Base-by-base conservation (phyloP, 768 basidiomycete species). In the Boletellus sp. region DNA sequence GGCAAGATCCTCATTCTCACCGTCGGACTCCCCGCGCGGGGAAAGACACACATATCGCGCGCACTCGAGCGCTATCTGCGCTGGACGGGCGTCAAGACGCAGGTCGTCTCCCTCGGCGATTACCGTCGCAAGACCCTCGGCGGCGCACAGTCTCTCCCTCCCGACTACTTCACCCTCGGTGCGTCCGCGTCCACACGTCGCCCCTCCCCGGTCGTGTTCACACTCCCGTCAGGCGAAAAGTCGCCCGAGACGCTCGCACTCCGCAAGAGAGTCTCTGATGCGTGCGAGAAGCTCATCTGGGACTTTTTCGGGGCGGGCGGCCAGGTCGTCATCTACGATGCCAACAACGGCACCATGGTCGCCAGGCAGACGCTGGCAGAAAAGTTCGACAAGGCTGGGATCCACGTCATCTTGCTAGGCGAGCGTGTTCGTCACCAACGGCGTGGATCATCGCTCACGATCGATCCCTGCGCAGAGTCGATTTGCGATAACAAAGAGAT, bases 261-360 rank as follows among this genome's bases (percentile, higher is more conserved):
- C 37, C 75, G 96, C 45, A 77, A 80, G 58, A 79, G 76, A 59
- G 81, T 95, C 54, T 80, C 85, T 37, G 76, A 78, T 1, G 90
- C 87, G n/a, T 90, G 96, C 55, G 94, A 97, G 70, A 78, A 88
- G 65, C 74, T 85, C 42, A 92, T 98, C 36, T 86, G 83, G 81
- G 83, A 92, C 54, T 96, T 88, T 70, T 98, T 95, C 69, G 76
- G 78, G 51, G 71, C 69, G 3, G 87, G 91, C 6, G 96, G 95
- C 0, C 96, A 99, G 67, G 94, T 98, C 22, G 92, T 95, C 33
- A 94, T 99, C 55, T 98, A 97, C 72, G 96, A 99, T 65, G 96
- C 96, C 24, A 99, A 99, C 64, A 97, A 97, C 59, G 93, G 93
- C 1, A 83, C 81, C 7, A 74, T 76, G 19, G 78, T 76, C 41